Evolutionary conservation across 805 yeast genomes (phyloP).

Genomic region (Teunomyces barrocoloradensis): DNA sequence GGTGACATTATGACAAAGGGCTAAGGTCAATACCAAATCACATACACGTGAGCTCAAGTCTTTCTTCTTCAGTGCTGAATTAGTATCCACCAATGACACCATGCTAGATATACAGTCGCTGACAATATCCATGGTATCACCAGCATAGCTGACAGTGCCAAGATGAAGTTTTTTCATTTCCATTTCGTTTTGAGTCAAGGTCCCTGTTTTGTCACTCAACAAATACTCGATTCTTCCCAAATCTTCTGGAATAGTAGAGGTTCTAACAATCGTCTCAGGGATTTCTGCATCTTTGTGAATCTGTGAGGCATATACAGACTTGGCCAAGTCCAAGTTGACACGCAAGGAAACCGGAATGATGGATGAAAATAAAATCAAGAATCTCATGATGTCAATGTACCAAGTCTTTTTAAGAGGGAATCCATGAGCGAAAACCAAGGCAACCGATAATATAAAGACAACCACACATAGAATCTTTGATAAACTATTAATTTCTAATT

Average conservation of each 20-base stretch:
- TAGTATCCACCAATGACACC: conserved; percentile 21
- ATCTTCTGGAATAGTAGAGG: conserved; percentile 97
- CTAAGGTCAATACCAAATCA: conserved; percentile 77
- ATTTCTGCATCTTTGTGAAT: conserved; percentile 84
- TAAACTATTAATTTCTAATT: conserved; percentile 82
- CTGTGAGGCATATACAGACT: conserved; percentile 92
- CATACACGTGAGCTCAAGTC: conserved; percentile 75
- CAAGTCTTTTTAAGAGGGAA: conserved; percentile 59
- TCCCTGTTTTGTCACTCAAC: conserved; percentile 93
- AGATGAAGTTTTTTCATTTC: conserved; percentile 88
- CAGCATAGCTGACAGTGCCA: conserved; percentile 89
- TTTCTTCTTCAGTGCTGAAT: conserved; percentile 43
- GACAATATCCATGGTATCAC: conserved; percentile 89
- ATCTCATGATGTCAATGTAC: conserved; percentile 90
- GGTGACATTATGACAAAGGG: conserved; percentile 96
- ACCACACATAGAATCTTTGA: conserved; percentile 86
- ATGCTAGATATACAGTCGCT: conserved; percentile 53
- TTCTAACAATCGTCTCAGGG: conserved; percentile 87
- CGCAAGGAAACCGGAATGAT: conserved; percentile 95
- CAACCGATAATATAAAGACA: conserved; percentile 74
- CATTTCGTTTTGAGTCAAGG: conserved; percentile 97
- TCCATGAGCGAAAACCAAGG: conserved; percentile 78
- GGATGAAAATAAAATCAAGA: conserved; percentile 86
- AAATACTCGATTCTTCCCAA: conserved; percentile 92
- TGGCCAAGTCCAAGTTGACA: conserved; percentile 92